phyloP scores from a whole-genome alignment of 2,329 filamentous ascomycete genomes.

The Mariannaea sp. region DNA sequence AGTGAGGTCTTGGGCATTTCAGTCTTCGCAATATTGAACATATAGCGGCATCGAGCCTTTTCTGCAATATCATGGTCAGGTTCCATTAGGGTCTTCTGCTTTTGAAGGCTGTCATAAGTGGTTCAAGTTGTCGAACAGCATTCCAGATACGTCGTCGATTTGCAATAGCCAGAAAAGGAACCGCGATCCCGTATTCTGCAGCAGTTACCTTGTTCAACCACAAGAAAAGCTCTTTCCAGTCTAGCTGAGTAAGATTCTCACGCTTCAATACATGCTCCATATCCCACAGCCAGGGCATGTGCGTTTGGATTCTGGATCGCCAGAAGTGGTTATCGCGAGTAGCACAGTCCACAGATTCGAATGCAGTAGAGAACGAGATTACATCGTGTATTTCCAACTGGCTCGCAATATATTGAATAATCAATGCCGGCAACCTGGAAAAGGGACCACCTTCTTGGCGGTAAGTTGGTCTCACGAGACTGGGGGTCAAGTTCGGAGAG shows the following conservation, averaged over 20 bases:
- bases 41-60: neutral
- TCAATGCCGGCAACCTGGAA: neutral
- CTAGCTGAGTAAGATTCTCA: neutral
- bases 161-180: constrained; percentile 7
- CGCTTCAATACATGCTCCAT: neutral
- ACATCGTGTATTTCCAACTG: neutral
- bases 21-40: neutral
- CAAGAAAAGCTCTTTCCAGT: constrained; percentile 1
- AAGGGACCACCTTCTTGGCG: neutral
- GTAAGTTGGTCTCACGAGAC: neutral
- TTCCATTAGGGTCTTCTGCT: too few species aligned
- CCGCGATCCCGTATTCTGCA: neutral
- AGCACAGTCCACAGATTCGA: neutral
- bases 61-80: neutral
- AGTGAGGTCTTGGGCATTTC: neutral
- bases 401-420: neutral
- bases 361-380: neutral
- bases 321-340: constrained; percentile 4
- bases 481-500: neutral
- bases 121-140: neutral
- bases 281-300: constrained; percentile 18
- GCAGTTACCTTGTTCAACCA: constrained; percentile 7
- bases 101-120: neutral
- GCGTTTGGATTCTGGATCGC: neutral
- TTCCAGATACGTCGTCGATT: constrained; percentile 19